Evolutionary conservation across 1,284 basidiomycete species (phyloP).

Genomic region (Rhodotorula sp.): DNA sequence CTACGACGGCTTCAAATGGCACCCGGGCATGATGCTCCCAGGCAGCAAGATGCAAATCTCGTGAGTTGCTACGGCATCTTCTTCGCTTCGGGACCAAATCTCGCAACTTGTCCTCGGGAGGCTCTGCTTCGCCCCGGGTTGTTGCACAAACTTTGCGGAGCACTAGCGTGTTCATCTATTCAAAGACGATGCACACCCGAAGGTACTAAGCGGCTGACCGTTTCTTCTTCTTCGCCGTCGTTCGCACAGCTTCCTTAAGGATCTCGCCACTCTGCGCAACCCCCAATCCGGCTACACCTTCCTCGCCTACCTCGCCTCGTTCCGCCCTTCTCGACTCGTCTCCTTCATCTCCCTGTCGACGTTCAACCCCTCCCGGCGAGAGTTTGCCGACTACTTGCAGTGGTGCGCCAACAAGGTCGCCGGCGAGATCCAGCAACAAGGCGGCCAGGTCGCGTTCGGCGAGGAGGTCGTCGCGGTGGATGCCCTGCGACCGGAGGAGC

Average conservation of each 20-base stretch:
- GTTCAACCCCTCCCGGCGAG: conserved; percentile 51
- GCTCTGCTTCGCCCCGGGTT: no score
- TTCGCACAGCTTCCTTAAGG: conserved; percentile 57
- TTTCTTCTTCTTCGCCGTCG: not conserved
- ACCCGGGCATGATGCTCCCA: conserved; percentile 60
- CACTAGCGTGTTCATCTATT: not conserved
- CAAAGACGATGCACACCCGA: not conserved
- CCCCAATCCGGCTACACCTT: conserved; percentile 61
- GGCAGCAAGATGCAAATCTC: conserved; percentile 61
- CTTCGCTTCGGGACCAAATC: no score
- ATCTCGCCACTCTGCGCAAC: conserved; percentile 60
- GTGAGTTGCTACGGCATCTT: conserved; percentile 4
- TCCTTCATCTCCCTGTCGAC: conserved; percentile 53
- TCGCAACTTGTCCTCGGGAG: not conserved
- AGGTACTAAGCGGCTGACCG: not conserved
- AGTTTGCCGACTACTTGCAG: conserved; percentile 60
- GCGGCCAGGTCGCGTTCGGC: conserved; percentile 55
- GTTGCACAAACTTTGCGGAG: not conserved
- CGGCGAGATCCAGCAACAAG: conserved; percentile 52
- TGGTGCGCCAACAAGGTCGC: conserved; percentile 54
- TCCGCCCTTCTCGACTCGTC: conserved; percentile 54
- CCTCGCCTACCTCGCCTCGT: conserved; percentile 58
- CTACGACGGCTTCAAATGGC: conserved; percentile 51
- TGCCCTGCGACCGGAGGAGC: conserved; percentile 20
- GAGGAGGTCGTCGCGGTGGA: conserved; percentile 54